These are phyloP conservation scores for Trichoderma reesei DNA, from an alignment of 495 filamentous ascomycete genomes.

Conservation along the genomic window DNA sequence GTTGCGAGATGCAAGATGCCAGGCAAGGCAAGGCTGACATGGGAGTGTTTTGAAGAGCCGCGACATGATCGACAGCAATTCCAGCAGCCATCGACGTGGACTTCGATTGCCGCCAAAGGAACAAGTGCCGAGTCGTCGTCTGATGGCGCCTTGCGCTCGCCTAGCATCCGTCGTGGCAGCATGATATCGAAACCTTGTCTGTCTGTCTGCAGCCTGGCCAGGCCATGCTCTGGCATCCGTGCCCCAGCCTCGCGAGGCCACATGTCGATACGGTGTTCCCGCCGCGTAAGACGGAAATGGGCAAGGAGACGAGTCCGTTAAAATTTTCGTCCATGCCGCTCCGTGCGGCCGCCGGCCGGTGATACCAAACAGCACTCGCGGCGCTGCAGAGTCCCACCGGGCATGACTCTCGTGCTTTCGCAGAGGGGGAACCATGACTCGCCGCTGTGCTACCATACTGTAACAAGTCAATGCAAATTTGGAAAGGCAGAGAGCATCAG, in stretches of 20 bases:
- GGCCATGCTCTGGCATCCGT: too few species aligned
- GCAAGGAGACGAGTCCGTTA: not conserved
- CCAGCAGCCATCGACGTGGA: not conserved
- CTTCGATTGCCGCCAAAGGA: not conserved
- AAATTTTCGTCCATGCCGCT: slow-evolving; percentile 1
- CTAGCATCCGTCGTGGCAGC: too few species aligned
- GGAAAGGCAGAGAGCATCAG: not conserved
- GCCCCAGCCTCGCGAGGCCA: not conserved
- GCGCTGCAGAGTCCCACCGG: not conserved
- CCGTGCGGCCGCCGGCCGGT: slow-evolving; percentile 8
- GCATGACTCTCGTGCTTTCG: not conserved
- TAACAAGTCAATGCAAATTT: not conserved
- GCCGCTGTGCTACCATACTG: not conserved
- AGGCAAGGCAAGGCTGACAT: slow-evolving; percentile 1
- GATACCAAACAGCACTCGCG: not conserved
- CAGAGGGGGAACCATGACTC: not conserved
- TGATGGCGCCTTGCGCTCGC: too few species aligned
- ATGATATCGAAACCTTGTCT: too few species aligned
- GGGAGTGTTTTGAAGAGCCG: not conserved
- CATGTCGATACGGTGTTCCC: too few species aligned
- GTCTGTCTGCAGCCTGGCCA: not conserved
- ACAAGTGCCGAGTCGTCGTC: too few species aligned
- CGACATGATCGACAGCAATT: not conserved
- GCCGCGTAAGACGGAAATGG: not conserved
- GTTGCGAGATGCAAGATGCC: not conserved